Conservation (phyloP, 2,329 filamentous ascomycete genomes). For the Fusarium albosuccineum region DNA sequence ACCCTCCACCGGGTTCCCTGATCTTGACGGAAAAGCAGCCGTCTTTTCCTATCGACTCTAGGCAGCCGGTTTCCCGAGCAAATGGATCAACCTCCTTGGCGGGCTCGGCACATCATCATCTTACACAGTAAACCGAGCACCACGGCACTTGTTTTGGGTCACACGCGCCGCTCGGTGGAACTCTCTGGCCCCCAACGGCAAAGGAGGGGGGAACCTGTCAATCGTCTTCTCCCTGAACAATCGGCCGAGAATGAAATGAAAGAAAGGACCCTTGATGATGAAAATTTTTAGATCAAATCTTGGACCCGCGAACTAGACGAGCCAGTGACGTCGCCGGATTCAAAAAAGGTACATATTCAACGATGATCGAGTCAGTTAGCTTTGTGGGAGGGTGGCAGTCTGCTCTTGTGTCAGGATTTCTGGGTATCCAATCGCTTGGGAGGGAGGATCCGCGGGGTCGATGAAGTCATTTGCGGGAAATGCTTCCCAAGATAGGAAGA, state of each 20-base stretch:
- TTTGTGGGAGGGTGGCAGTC: no score
- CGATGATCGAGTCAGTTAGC: no score
- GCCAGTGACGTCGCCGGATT: constrained; percentile 11
- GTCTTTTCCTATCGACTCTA: no score
- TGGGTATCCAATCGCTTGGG: not conserved
- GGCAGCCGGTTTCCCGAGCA: no score
- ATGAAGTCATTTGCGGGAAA: constrained; percentile 9
- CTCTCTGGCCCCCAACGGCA: not conserved
- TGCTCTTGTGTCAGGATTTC: not conserved
- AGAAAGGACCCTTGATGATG: not conserved
- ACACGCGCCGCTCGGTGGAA: not conserved
- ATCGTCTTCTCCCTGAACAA: not conserved
- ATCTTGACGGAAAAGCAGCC: no score
- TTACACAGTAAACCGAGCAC: not conserved
- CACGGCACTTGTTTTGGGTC: constrained; percentile 1
- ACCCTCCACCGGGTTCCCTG: no score
- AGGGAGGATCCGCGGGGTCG: constrained; percentile 12
- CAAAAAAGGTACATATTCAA: not conserved
- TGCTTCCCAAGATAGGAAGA: not conserved
- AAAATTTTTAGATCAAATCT: not conserved
- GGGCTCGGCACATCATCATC: not conserved
- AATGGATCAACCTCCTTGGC: no score
- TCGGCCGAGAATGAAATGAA: constrained; percentile 7
- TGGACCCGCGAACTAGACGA: not conserved
- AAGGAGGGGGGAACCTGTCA: not conserved